Base-by-base conservation (phyloP, 257 asterid genomes). In the Jaltomata sinuosa region DNA sequence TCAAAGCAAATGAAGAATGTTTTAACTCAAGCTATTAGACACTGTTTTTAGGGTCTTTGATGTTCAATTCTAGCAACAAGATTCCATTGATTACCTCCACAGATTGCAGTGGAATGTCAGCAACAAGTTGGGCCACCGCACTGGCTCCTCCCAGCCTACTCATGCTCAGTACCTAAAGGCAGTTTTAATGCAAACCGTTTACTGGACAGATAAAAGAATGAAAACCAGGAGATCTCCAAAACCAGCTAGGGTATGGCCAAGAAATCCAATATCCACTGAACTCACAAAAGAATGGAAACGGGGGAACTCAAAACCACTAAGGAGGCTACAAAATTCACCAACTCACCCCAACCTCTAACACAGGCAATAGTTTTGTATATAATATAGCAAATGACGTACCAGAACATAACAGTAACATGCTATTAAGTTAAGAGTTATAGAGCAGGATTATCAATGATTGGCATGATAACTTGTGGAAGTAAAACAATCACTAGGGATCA, bases 111-210 rank as follows among this genome's bases (percentile, higher is more conserved):
- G 97, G 98, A 86, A 94, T 90, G 88, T 93, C 97, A 15, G 97
- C 91, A 82, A 93, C 95, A 84, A 94, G 97, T 85, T 91, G 97
- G 78, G 97, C 98, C 82, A 91, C 97, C 31, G 98, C 97, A 87
- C 98, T 93, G 85, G 97, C 97, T 36, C 93, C 98, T 47, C 97
- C 98, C 29, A 91, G 93, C 91, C 98, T 90, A 84, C 97, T 93
- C 97, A 94, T 94, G 94, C 97, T 94, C 87, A 93, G 85, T 42
- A 93, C 96, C 97, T 94, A 81, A 15, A 83, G 34, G 71, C 81
- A 83, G 81, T 36, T 61, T 34, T 8, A 76, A 47, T 14, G 59
- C 40, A 76, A 47, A 76, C 53, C 9, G 16, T 27, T 49, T 3
- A 49, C 2, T 25, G 8, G 5, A 76, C 45, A 8, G 59, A 76